Base-by-base conservation (phyloP, 169 alveolate species). In the Eimeria maxima region DNA sequence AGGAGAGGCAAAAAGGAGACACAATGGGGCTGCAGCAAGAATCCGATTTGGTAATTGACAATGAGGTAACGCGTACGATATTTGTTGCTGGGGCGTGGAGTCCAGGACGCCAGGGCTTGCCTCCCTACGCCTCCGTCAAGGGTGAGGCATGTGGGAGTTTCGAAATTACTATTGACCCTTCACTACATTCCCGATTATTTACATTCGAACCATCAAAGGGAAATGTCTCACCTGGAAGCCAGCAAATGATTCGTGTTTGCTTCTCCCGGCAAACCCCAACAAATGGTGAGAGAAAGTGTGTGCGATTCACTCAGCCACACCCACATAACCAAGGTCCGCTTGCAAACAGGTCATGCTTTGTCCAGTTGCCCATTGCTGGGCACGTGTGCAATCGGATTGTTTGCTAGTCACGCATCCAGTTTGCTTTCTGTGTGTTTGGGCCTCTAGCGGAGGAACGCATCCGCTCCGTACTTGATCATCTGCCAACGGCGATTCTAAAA, bases 31-130 rank as follows among this genome's bases (percentile, higher is more conserved):
- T 38, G 33, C 81, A 38, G 81, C 81, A 63, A 18, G 93, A 87
- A 3, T 42, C 50, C 80, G 93, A 87, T 18, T 33, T 55, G 74
- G 60, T 87, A 8, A 16, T 87, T 50, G 83, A 87, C 47, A 47
- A 87, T 63, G 71, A 87, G 0, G 57, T 42, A 47, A 87, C 83
- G 13, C 78, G 81, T 38, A 63, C 93, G 63, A 57, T 87, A 87
- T 24, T 87, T 10, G 81, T 87, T 38, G 93, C 74, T 42, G 93
- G 93, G 44, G 80, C 93, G 81, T 87, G 93, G 93, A 47, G 74
- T 18, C 93, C 93, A 24, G 93, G 93, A 33, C 78, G 81, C n/a
- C 93, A 87, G 63, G 93, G 83, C 3, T 63, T 87, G 53, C 78
- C 83, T 55, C 93, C 93, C 57, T 87, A 60, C 14, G 57, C 93